Conservation (phyloP, 495 filamentous ascomycete species). For the Clavariopsis aquatica region DNA sequence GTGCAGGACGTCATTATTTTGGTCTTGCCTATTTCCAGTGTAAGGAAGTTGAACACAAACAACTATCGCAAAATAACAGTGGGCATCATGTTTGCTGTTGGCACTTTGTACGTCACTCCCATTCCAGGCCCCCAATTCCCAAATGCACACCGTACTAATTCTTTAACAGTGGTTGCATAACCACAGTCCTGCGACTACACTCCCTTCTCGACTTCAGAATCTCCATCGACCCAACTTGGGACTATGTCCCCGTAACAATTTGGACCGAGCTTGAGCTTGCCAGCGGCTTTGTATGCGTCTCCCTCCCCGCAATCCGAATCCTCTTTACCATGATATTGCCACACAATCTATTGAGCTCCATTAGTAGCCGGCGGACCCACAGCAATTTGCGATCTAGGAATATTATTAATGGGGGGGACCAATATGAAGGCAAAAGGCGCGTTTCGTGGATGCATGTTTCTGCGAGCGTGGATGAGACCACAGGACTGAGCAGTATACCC, state of each 20-base stretch:
- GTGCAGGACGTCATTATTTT: slow-evolving; percentile 21
- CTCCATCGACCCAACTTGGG: slow-evolving; percentile 25
- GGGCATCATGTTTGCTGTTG: slow-evolving; percentile 23
- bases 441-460: background rate
- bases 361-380: background rate
- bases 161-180: slow-evolving; percentile 12
- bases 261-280: slow-evolving; percentile 21
- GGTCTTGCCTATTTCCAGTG: slow-evolving; percentile 4
- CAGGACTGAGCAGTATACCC: background rate
- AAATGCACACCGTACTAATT: background rate
- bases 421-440: background rate
- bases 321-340: background rate
- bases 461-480: background rate
- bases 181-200: slow-evolving; percentile 16
- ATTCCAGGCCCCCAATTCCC: background rate
- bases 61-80: slow-evolving; percentile 15
- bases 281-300: slow-evolving; percentile 21
- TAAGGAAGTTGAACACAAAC: slow-evolving; percentile 18
- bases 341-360: background rate
- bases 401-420: background rate
- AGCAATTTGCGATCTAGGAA: background rate
- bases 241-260: slow-evolving; percentile 20
- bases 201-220: slow-evolving; percentile 19
- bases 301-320: slow-evolving; percentile 16
- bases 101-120: slow-evolving; percentile 15